These are phyloP conservation scores for Graphiopsis chlorocephala DNA, from an alignment of 2,329 filamentous ascomycete species.

Conservation along the genomic window DNA sequence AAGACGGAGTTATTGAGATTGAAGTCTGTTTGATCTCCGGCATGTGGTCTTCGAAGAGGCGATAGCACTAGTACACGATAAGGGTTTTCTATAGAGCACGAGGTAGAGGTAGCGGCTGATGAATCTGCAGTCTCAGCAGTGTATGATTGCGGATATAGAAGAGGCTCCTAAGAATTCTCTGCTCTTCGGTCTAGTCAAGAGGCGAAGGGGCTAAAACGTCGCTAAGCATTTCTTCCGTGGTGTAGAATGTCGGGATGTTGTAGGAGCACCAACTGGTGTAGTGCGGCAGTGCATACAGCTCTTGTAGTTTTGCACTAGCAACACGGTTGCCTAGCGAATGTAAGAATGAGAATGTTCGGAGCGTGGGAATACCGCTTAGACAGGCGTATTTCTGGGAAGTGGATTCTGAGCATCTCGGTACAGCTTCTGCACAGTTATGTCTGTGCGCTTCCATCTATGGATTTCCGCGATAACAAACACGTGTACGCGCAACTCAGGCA, in stretches of 20 bases:
- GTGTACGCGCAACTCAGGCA: neutral
- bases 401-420: neutral
- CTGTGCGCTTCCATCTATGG: neutral
- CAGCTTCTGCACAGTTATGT: neutral
- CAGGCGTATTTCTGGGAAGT: neutral
- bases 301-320: neutral
- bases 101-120: neutral
- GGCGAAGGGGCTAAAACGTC: neutral
- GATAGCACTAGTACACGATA: neutral
- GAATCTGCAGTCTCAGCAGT: neutral
- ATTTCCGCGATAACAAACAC: neutral
- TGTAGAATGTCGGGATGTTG: neutral
- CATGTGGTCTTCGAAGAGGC: neutral
- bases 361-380: neutral
- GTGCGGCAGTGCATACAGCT: neutral
- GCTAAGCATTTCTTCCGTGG: neutral
- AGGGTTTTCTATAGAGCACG: neutral
- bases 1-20: neutral
- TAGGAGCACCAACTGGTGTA: accelerated
- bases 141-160: neutral
- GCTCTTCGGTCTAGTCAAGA: neutral
- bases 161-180: neutral
- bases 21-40: neutral
- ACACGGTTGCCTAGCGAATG: neutral
- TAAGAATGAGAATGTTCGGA: neutral